phyloP scores from a whole-genome alignment of 192 early-diverging fungal species.

The Pilaira anomala region DNA sequence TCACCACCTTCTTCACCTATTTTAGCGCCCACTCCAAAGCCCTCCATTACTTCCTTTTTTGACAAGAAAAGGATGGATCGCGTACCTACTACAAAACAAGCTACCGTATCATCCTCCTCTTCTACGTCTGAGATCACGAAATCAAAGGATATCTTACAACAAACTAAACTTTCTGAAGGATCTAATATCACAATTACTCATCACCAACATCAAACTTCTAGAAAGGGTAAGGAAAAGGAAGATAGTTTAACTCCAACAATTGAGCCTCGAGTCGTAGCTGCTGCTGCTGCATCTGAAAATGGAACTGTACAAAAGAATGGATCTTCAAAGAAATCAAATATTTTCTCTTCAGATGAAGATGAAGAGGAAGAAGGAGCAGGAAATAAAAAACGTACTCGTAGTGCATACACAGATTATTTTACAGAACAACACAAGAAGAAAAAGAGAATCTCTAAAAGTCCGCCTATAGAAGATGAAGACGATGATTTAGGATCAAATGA shows the following conservation, averaged over 20 bases:
- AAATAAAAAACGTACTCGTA: neutral
- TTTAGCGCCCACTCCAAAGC: neutral
- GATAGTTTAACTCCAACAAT: neutral
- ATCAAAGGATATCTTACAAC: too few relatives aligned
- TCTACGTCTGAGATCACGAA: too few relatives aligned
- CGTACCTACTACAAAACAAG: too few relatives aligned
- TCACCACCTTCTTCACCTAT: too few relatives aligned
- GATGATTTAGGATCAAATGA: neutral
- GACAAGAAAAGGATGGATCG: neutral
- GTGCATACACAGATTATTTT: neutral
- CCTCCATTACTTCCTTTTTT: neutral
- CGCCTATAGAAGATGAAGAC: too few relatives aligned
- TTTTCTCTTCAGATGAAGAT: neutral
- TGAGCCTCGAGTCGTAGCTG: too few relatives aligned
- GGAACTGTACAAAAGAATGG: neutral
- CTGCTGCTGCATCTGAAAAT: too few relatives aligned
- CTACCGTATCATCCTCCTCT: too few relatives aligned
- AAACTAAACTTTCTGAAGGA: too few relatives aligned
- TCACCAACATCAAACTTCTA: neutral
- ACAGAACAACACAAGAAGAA: too few relatives aligned
- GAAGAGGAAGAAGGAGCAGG: neutral
- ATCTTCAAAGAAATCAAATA: neutral
- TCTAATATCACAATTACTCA: too few relatives aligned
- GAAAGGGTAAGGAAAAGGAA: constrained; percentile 1
- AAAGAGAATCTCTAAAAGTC: too few relatives aligned